Base-by-base conservation (phyloP, 169 alveolate species). In the Amoebophrya sp. region DNA sequence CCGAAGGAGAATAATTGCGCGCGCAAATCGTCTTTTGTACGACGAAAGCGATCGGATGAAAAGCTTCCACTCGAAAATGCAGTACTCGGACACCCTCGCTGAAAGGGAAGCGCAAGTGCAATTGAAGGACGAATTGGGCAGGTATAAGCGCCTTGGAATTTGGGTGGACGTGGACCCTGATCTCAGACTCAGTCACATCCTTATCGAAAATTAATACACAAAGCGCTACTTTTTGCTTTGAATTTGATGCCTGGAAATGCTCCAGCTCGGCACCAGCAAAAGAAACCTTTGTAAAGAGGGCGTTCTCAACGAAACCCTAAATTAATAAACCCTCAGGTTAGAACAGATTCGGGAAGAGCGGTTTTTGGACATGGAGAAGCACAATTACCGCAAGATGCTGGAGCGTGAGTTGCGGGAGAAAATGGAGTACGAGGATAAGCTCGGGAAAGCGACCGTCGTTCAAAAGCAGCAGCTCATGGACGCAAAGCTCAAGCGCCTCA, bases 291-390 rank as follows among this genome's bases (percentile, higher is more conserved):
- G n/a, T n/a, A n/a, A n/a, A n/a, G n/a, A n/a, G n/a, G n/a, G n/a
- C n/a, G n/a, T n/a, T n/a, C n/a, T n/a, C n/a, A n/a, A n/a, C n/a
- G n/a, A n/a, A n/a, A 45, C 67, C n/a, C 18, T 10, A 45, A 45
- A 18, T 45, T 15, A 18, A 45, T 7, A 13, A 16, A 58, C 23
- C 23, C 34, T 7, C 78, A 58, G 78, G 70, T 41, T 88, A 45
- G 90, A 88, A 41, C 90, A 42, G 78, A 41, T 88, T 45, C 45
- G 90, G 41, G 90, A 88, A 23, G 50, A 88, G 58, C 90, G 90
- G 2, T 88, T 88, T n/a, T 41, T 41, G 40, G 90, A 88, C 26
- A 58, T 88, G 29, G 90, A 45, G 45, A 88, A 88, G 70, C 50
- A 31, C 70, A 88, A 88, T 20, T 88, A 88, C n/a, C 69, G 58